Evolutionary conservation across 208 protist species (phyloP), one percentile per base, ranked within the genome.

Genomic region (Acanthamoeba royreba): DNA sequence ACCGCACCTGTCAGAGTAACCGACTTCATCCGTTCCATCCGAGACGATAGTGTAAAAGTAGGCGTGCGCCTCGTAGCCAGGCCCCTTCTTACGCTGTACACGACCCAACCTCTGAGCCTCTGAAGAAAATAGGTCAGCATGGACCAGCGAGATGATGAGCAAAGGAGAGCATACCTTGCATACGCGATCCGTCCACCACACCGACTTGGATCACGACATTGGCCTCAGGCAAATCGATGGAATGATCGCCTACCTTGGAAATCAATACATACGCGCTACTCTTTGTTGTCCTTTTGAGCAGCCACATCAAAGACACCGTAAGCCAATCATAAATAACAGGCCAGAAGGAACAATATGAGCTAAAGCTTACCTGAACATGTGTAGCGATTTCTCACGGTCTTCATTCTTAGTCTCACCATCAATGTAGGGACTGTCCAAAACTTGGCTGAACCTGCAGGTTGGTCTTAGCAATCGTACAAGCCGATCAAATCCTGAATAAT

Each of bases 21-120:
- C 97, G 97, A 99, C 98, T 94, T 99, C 99, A 47, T 98, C 61
- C 19, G 99, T 99, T 95, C 99, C 99, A 22, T 97, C 97, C 49
- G 98, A 99, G 33, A 99, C 98, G 45, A 99, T 96, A 8, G 98
- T 99, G 96, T 99, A 99, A 96, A 99, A 99, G 95, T 98, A 99
- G 2, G 99, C 99, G 52, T 98, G 98, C 13, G 96, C 72, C n/a
- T 96, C 97, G 89, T 98, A 97, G 28, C 77, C 92, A 33, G 93
- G 85, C 13, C 90, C 45, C 79, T 98, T 98, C 53, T 96, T 93
- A 38, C 97, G 93, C 0, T 97, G 95, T 95, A 99, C 99, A 46
- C 99, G 97, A 9, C 99, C 99, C 0, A 99, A 97, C n/a, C 99
- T 98, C 96, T 99, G 99, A 17, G 98, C 98, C 95, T 99, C 97